These are phyloP conservation scores for Clavariopsis aquatica DNA, from an alignment of 495 filamentous ascomycete species.

Conservation along the genomic window DNA sequence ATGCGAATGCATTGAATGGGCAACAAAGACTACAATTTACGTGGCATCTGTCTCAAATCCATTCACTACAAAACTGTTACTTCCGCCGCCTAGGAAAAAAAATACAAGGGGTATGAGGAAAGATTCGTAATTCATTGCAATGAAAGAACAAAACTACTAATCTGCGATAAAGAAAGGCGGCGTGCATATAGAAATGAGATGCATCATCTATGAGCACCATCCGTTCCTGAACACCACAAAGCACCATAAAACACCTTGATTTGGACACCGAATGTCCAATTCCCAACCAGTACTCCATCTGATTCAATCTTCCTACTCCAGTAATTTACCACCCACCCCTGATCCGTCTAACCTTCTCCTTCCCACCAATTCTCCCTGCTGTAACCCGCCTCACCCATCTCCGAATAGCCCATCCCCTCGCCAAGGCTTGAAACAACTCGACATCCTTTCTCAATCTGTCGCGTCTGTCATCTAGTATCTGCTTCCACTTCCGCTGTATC, in stretches of 20 bases:
- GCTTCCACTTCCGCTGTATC: slow-evolving; percentile 49
- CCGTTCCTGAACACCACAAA: too few species aligned
- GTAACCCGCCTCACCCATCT: slow-evolving; percentile 32
- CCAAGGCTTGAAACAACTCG: slow-evolving; percentile 44
- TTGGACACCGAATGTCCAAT: not conserved
- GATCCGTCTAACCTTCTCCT: slow-evolving; percentile 31
- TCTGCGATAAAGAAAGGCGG: too few species aligned
- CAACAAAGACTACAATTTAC: too few species aligned
- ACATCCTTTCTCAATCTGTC: slow-evolving; percentile 39
- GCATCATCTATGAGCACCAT: too few species aligned
- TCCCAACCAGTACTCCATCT: not conserved
- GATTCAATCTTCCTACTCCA: not conserved
- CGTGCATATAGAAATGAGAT: too few species aligned
- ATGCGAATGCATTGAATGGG: too few species aligned
- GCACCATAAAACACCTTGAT: not conserved
- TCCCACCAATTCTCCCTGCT: slow-evolving; percentile 29
- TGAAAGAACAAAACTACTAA: too few species aligned
- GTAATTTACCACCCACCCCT: slow-evolving; percentile 26
- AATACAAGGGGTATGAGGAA: too few species aligned
- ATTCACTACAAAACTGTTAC: too few species aligned
- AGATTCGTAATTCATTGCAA: too few species aligned
- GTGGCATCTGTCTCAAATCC: too few species aligned
- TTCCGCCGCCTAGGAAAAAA: too few species aligned
- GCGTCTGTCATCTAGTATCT: slow-evolving; percentile 38
- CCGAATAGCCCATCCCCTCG: slow-evolving; percentile 44